Evolutionary conservation across 1,284 basidiomycete genomes (phyloP), one percentile per base, ranked within the genome.

Genomic region (Erythrobasidium hasegawianum): DNA sequence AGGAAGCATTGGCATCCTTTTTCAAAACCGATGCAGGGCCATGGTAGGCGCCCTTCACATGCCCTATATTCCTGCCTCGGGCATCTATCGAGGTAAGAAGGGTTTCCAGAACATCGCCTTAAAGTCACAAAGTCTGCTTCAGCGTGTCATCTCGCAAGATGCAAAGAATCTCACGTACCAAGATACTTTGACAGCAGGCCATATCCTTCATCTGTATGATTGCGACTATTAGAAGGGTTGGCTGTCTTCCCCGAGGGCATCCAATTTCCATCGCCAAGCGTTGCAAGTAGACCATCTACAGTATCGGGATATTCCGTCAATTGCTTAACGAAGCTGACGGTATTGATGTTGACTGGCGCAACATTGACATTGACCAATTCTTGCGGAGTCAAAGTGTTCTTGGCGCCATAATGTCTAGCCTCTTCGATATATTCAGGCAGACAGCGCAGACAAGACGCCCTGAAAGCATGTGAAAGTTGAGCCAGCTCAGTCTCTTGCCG

Each of bases 261-360:
- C 75, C 75, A 76, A 59, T 76, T 76, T 4, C 75, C 75, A 22
- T 73, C 68, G 10, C 75, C 75, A 13, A 76, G 71, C 1, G 71
- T 71, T 16, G 59, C 39, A 29, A 76, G 59, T 67, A 76, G 71
- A 53, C 43, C 41, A 43, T 75, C 75, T 16, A 70, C 71, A 9
- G 70, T 68, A n/a, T 73, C 64, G n/a, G 71, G 71, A 41, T 72
- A 70, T 56, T 75, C 72, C 26, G 70, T 71, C 2, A 76, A 57
- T 27, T 72, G 71, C 11, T 74, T 70, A 62, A 74, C 71, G 59
- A 75, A 75, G 59, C 69, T 72, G 52, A 76, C 71, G 53, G 71
- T 72, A 40, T 69, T 72, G 49, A 73, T 68, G 3, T 71, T 73
- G 20, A 70, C 61, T 1, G 71, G 56, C 29, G 64, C 70, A 26